Evolutionary conservation across 148 eudicot genomes (phyloP), one percentile per base, ranked within the genome.

Genomic region (Rhododendron griersonianum): DNA sequence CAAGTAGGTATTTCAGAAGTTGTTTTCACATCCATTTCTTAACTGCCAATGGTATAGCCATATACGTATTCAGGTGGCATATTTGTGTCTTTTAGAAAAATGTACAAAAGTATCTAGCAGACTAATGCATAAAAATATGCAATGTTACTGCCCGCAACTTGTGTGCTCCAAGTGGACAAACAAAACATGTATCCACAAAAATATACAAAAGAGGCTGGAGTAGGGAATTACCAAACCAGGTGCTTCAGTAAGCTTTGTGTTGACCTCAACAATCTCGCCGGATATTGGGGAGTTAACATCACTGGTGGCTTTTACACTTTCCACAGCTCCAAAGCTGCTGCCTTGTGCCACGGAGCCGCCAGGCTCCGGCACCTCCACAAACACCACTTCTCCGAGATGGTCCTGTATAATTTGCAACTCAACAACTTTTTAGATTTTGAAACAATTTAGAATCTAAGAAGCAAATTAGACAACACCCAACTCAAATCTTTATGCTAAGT

Each of bases 241-340:
- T 21, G 95, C 35, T 30, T 93, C 98, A 48, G 87, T 67, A 23
- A 95, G 94, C 95, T 94, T 95, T 63, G 93, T 7, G 94, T 97
- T 97, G 57, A 94, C 92, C 87, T 93, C 99, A 1, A 97, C 87
- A 67, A 97, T 87, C 84, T 97, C 95, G 16, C 99, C 99, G 8
- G 99, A 93, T 50, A 96, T 96, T 25, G 99, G 99, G 73, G 96
- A 95, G 63, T 95, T 95, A 21, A 96, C 87, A 89, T 95, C 99
- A 86, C 99, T 96, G 41, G 95, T 96, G 55, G 99, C 99, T 87
- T 96, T 96, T 3, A 96, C 99, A 94, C 99, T 96, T 80, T 96
- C 99, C 21, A 96, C 98, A 16, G 95, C 92, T 82, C 98, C 99
- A 89, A 95, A 95, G 74, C 98, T 86, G 16, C 53, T 87, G n/a